These are phyloP conservation scores for Metschnikowia arizonensis DNA, from an alignment of 805 yeast species.

Conservation along the genomic window DNA sequence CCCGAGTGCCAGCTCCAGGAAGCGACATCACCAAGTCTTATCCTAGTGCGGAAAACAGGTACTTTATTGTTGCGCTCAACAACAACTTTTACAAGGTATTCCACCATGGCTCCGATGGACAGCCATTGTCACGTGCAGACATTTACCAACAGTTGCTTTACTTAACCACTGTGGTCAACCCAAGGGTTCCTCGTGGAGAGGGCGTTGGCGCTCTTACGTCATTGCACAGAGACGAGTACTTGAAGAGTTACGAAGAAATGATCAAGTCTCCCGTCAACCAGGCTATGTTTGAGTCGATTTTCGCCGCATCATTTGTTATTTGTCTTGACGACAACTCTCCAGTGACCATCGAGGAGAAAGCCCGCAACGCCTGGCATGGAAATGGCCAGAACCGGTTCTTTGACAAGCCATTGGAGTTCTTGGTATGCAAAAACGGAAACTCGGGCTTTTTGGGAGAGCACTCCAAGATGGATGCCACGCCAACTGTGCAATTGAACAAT, in stretches of 20 bases:
- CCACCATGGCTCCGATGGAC: conserved; percentile 49
- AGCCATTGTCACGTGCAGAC: conserved; percentile 43
- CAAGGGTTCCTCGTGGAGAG: conserved; percentile 34
- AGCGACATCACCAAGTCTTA: conserved; percentile 60
- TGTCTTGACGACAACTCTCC: conserved; percentile 75
- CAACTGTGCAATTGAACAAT: conserved; percentile 85
- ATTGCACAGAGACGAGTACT: conserved; percentile 82
- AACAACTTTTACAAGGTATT: conserved; percentile 76
- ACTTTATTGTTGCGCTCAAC: conserved; percentile 66
- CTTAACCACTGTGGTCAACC: conserved; percentile 43
- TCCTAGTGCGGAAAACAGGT: conserved; percentile 51
- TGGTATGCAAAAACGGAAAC: conserved; percentile 74
- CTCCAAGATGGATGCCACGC: conserved; percentile 97
- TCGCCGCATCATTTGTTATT: conserved; percentile 73
- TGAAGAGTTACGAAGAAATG: conserved; percentile 54
- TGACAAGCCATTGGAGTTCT: conserved; percentile 87
- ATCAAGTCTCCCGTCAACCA: conserved; percentile 56
- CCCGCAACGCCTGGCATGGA: conserved; percentile 92
- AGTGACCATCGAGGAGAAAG: conserved; percentile 73
- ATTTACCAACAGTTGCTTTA: conserved; percentile 56
- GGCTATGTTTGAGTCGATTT: conserved; percentile 60
- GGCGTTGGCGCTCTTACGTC: conserved; percentile 80
- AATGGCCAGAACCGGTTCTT: conserved; percentile 84
- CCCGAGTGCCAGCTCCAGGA: conserved; percentile 69
- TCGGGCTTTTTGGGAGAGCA: conserved; percentile 96